Conservation (phyloP, 129 eudicot species). For the Pulicaria dysenterica region DNA sequence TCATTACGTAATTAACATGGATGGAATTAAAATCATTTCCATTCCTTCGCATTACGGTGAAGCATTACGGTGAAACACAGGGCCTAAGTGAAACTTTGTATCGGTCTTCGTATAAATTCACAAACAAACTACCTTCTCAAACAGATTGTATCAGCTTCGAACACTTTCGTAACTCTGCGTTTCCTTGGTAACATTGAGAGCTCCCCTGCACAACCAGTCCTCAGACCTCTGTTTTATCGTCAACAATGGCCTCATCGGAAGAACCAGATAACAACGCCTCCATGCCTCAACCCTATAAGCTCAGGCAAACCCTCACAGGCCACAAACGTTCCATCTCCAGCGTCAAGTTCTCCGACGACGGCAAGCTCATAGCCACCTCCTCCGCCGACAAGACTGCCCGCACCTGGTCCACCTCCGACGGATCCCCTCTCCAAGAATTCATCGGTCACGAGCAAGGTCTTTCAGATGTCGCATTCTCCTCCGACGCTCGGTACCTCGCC, state of each 20-base stretch:
- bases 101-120: too few relatives aligned
- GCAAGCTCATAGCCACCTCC: conserved; percentile 74
- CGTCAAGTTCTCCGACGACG: conserved; percentile 93
- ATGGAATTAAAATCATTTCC: too few relatives aligned
- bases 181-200: neutral
- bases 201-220: neutral
- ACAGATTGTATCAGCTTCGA: too few relatives aligned
- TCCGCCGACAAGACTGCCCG: conserved; percentile 91
- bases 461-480: conserved; percentile 92
- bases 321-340: conserved; percentile 82
- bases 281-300: conserved; percentile 66
- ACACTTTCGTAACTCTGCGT: neutral
- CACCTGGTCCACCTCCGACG: conserved; percentile 52
- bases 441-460: conserved; percentile 75
- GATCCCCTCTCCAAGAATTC: conserved; percentile 48
- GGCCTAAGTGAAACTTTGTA: too few relatives aligned
- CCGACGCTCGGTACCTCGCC: conserved; percentile 78
- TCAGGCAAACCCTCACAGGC: conserved; percentile 70
- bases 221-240: neutral
- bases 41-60: too few relatives aligned
- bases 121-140: too few relatives aligned
- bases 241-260: conserved; percentile 47
- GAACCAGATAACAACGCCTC: conserved; percentile 26
- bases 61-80: too few relatives aligned
- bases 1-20: too few relatives aligned